Percentiles rank a stretch among this genome's conserved stretches.
Conservation (phyloP, 2,329 filamentous ascomycete genomes). For the Ambrosiella beaveri region DNA sequence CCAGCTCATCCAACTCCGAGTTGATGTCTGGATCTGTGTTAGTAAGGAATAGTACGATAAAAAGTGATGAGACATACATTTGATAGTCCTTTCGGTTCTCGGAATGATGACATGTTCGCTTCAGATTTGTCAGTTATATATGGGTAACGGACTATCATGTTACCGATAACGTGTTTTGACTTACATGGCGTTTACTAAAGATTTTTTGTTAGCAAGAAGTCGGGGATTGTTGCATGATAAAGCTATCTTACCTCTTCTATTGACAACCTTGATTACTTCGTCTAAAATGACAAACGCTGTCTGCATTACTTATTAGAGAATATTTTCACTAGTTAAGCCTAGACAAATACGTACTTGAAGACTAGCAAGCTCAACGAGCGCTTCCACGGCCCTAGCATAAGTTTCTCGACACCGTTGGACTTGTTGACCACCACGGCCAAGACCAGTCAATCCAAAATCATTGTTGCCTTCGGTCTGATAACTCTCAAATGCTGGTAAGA, state of each 20-base stretch:
- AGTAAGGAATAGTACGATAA: not conserved
- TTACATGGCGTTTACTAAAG: conserved; percentile 76
- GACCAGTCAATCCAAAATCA: conserved; percentile 86
- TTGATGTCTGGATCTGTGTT: conserved; percentile 56
- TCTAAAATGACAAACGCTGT: conserved; percentile 96
- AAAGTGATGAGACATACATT: conserved; percentile 40
- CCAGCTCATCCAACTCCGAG: conserved; percentile 90
- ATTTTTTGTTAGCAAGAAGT: conserved; percentile 14
- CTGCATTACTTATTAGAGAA: conserved; percentile 21
- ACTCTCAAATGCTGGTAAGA: conserved; percentile 85
- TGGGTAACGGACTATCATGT: no score
- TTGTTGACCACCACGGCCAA: conserved; percentile 94
- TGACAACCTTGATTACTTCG: conserved; percentile 98
- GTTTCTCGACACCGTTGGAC: conserved; percentile 90
- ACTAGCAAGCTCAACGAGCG: conserved; percentile 83
- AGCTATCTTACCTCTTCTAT: conserved; percentile 60
- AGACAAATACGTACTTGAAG: conserved; percentile 41
- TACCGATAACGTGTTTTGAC: conserved; percentile 16
- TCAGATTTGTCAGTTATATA: conserved; percentile 33
- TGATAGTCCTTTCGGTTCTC: conserved; percentile 97
- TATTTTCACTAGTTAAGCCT: not conserved
- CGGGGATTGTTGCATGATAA: not conserved
- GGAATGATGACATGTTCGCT: conserved; percentile 93
- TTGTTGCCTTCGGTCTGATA: conserved; percentile 78
- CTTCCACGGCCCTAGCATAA: conserved; percentile 89